Percentiles rank a stretch among this genome's conserved stretches.
Evolutionary conservation across 306 rosid species (phyloP).

Genomic region (Fragaria nilgerrensis): DNA sequence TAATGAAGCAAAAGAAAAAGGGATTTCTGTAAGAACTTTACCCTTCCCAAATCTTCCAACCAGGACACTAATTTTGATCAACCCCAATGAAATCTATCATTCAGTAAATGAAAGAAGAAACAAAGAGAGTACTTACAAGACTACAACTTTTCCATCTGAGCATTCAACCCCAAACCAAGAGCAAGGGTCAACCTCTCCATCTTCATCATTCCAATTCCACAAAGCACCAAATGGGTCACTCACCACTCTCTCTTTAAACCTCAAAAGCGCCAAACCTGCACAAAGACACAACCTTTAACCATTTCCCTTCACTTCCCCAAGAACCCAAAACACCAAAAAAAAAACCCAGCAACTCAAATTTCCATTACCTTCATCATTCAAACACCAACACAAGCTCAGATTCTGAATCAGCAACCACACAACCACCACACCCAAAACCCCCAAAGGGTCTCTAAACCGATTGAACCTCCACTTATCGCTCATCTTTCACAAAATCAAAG

Average conservation of each 20-base stretch:
- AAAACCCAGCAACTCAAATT: slow-evolving; percentile 1
- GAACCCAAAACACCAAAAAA: slow-evolving; percentile 13
- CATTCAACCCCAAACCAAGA: slow-evolving; percentile 88
- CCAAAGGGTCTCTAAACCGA: slow-evolving; percentile 37
- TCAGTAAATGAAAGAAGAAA: background rate
- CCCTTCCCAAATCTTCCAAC: background rate
- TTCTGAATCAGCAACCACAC: slow-evolving; percentile 44
- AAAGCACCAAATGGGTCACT: slow-evolving; percentile 81
- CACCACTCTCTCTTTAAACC: slow-evolving; percentile 55
- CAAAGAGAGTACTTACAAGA: slow-evolving; percentile 56
- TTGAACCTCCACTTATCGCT: slow-evolving; percentile 37
- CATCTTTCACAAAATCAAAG: slow-evolving; percentile 29
- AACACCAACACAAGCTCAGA: slow-evolving; percentile 54
- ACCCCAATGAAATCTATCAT: background rate
- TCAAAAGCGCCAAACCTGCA: slow-evolving; percentile 81
- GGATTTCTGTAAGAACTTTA: background rate
- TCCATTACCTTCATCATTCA: slow-evolving; percentile 73
- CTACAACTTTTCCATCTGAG: slow-evolving; percentile 64
- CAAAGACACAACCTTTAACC: slow-evolving; percentile 20
- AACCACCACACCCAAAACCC: slow-evolving; percentile 25
- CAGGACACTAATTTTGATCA: background rate
- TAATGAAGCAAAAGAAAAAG: background rate
- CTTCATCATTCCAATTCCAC: slow-evolving; percentile 67
- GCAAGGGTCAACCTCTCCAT: slow-evolving; percentile 53
- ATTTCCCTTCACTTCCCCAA: slow-evolving; percentile 17